Percentiles rank a stretch among this genome's conserved stretches.
Conservation (phyloP, 768 basidiomycete genomes). For the Tylopilus vinaceipallidus region DNA sequence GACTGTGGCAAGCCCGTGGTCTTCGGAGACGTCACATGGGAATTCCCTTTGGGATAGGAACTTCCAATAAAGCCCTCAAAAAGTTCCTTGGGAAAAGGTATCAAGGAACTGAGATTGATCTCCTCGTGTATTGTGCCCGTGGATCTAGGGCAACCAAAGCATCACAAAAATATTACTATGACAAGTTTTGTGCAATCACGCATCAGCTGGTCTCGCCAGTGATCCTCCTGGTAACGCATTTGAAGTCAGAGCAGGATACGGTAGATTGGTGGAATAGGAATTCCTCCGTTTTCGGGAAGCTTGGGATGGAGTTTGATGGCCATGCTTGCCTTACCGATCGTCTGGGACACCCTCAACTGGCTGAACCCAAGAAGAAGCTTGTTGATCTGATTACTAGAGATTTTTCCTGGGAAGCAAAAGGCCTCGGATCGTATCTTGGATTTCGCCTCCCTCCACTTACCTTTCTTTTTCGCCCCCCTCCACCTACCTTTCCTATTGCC, state of each 20-base stretch:
- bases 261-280: slow-evolving; percentile 35
- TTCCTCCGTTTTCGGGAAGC: slow-evolving; percentile 17
- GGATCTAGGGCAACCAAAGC: slow-evolving; percentile 33
- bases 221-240: slow-evolving; percentile 33
- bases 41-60: slow-evolving; percentile 5
- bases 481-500: no score
- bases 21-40: slow-evolving; percentile 30
- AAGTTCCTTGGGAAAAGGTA: slow-evolving; percentile 22
- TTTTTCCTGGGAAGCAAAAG: slow-evolving; percentile 8
- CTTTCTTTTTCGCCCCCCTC: no score
- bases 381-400: slow-evolving; percentile 9
- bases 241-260: slow-evolving; percentile 30
- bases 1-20: slow-evolving; percentile 39
- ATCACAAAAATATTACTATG: slow-evolving; percentile 33
- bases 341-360: slow-evolving; percentile 1
- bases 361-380: slow-evolving; percentile 17
- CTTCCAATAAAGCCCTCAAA: slow-evolving; percentile 19
- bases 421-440: slow-evolving; percentile 11
- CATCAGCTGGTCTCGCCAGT: slow-evolving; percentile 37
- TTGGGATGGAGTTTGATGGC: slow-evolving; percentile 35
- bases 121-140: slow-evolving; percentile 40
- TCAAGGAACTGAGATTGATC: slow-evolving; percentile 31
- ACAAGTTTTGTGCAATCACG: slow-evolving; percentile 33
- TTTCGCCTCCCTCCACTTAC: slow-evolving; percentile 2
- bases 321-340: slow-evolving; percentile 39